Conservation (phyloP, 371 early-diverging fungal species). For the Haplosporangium sp. region DNA sequence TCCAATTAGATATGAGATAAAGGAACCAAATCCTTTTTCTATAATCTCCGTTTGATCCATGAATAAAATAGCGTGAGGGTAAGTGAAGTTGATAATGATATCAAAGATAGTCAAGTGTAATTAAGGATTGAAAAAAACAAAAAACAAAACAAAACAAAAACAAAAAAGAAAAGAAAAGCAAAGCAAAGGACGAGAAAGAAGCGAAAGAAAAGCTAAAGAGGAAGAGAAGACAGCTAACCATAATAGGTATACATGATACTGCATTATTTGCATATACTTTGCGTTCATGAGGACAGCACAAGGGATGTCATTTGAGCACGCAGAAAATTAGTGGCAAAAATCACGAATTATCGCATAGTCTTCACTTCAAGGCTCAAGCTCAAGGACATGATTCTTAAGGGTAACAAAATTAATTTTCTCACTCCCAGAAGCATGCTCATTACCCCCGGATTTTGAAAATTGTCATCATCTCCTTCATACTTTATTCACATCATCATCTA, state of each 20-base stretch:
- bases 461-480: constrained; percentile 14
- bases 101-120: background rate
- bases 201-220: background rate
- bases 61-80: background rate
- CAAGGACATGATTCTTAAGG: background rate
- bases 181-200: background rate
- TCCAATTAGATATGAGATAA: constrained; percentile 54
- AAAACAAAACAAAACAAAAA: too few species aligned
- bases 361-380: background rate
- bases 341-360: background rate
- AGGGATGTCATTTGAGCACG: background rate
- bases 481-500: constrained; percentile 1
- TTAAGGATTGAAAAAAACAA: too few species aligned
- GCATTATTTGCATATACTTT: too few species aligned
- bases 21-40: constrained; percentile 21
- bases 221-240: background rate
- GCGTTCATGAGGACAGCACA: too few species aligned
- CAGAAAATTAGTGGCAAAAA: constrained; percentile 2
- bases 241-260: too few species aligned
- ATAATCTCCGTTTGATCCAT: background rate
- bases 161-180: background rate
- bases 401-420: background rate
- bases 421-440: background rate
- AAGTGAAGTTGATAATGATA: too few species aligned
- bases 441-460: background rate